Conservation (phyloP, 208 protist species). For the Jaenimonas drosophilae region DNA sequence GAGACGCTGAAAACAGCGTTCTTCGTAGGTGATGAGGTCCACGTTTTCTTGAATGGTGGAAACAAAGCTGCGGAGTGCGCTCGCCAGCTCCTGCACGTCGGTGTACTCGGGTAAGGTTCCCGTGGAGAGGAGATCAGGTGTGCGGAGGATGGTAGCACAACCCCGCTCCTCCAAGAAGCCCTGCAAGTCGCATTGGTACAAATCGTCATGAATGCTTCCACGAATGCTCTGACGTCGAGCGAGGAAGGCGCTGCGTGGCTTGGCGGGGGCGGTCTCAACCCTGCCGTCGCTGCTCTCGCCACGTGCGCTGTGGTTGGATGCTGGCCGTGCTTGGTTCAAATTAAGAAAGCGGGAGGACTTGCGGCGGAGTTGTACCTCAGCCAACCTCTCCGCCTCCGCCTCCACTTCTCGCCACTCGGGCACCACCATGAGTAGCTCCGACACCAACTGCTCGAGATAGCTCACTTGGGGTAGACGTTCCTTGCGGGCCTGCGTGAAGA, state of each 20-base stretch:
- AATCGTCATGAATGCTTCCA: too few species aligned
- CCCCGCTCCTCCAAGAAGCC: conserved; percentile 13
- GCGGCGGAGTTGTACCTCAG: not conserved
- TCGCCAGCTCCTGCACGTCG: conserved; percentile 9
- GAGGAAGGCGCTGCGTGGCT: too few species aligned
- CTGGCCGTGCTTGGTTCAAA: too few species aligned
- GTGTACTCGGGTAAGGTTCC: conserved; percentile 6
- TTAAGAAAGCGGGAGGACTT: not conserved
- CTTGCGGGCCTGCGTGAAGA: conserved; percentile 22
- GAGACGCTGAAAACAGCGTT: conserved; percentile 29
- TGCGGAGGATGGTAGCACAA: conserved; percentile 9
- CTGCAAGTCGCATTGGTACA: conserved; percentile 2
- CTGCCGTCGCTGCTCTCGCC: not conserved
- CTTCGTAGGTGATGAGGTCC: conserved; percentile 16
- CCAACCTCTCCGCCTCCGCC: not conserved
- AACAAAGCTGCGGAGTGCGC: conserved; percentile 29
- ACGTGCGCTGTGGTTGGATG: not conserved
- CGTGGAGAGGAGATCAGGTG: conserved; percentile 9
- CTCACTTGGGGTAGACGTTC: conserved; percentile 8
- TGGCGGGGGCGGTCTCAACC: not conserved
- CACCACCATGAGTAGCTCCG: conserved; percentile 9
- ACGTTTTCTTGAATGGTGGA: conserved; percentile 17
- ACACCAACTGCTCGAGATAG: conserved; percentile 9
- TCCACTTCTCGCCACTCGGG: conserved; percentile 3
- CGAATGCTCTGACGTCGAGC: too few species aligned